Percentiles rank a stretch among this genome's conserved stretches.
These are phyloP conservation scores for Verticillium tricorpus DNA, from an alignment of 2,329 filamentous ascomycete genomes.

Conservation along the genomic window DNA sequence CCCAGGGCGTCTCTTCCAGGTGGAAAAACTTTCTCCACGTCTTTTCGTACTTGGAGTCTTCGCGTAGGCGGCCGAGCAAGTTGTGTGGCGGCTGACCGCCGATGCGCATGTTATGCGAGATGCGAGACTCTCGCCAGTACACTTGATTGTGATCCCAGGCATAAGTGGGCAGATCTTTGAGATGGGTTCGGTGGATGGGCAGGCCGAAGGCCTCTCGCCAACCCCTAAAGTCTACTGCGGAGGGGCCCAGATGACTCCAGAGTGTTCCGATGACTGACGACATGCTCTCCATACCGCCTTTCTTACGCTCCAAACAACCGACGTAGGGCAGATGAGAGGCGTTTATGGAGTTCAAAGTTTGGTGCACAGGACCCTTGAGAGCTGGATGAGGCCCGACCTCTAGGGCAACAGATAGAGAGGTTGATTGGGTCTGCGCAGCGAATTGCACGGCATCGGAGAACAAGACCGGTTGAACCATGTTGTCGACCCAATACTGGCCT, in stretches of 20 bases:
- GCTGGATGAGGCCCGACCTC: conserved; percentile 34
- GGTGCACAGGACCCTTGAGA: conserved; percentile 31
- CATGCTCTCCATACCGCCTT: conserved; percentile 9
- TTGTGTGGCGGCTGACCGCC: conserved; percentile 28
- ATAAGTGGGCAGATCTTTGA: conserved; percentile 26
- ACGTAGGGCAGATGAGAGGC: neutral
- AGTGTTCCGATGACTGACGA: conserved; percentile 1
- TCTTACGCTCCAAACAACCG: conserved; percentile 13
- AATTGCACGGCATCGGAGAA: conserved; percentile 7
- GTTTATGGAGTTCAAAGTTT: conserved; percentile 15
- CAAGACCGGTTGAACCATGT: conserved; percentile 8
- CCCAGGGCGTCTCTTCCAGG: conserved; percentile 25
- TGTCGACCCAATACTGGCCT: conserved; percentile 8
- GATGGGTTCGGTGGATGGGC: neutral
- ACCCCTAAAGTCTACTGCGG: conserved; percentile 8
- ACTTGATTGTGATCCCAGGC: conserved; percentile 28
- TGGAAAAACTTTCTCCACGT: conserved; percentile 17
- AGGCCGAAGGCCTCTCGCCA: neutral
- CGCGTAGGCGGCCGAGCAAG: conserved; percentile 17
- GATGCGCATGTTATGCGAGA: conserved; percentile 22
- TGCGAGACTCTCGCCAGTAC: conserved; percentile 27
- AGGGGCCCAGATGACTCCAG: neutral
- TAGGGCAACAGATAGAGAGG: conserved; percentile 8
- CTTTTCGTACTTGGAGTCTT: conserved; percentile 1
- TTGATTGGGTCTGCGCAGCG: conserved; percentile 11